Evolutionary conservation across 2,329 filamentous ascomycete species (phyloP).

Genomic region (Trichophyton verrucosum): DNA sequence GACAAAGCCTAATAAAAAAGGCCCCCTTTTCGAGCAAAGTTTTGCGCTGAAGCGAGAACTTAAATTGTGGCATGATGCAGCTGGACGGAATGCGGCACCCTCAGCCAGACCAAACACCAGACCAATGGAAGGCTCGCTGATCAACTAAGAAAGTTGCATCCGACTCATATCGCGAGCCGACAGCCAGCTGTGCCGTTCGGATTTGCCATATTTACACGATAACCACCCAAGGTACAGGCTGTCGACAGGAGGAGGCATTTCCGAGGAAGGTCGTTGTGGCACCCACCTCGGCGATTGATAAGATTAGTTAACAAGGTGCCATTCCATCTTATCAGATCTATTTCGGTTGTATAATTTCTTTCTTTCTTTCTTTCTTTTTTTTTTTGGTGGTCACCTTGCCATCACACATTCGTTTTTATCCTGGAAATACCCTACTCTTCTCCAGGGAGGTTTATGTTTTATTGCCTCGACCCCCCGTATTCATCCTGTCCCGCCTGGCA

Average conservation of each 20-base stretch:
- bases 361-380: neutral
- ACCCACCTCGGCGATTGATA: slow-evolving; percentile 3
- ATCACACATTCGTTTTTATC: too few relatives aligned
- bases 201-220: neutral
- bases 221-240: neutral
- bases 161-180: neutral
- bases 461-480: neutral
- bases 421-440: neutral
- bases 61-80: neutral
- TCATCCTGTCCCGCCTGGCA: neutral
- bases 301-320: neutral
- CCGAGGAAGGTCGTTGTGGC: neutral
- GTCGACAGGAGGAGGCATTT: neutral
- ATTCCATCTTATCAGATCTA: slow-evolving; percentile 8
- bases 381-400: too few relatives aligned
- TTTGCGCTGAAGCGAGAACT: neutral
- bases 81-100: neutral
- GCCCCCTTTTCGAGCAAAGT: neutral
- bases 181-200: too few relatives aligned
- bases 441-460: neutral
- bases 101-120: neutral
- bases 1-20: too few relatives aligned
- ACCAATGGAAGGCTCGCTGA: neutral
- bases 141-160: neutral
- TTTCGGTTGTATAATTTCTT: neutral